Percentiles rank a stretch among this genome's conserved stretches.
These are phyloP conservation scores for Friedmanniomyces simplex DNA, from an alignment of 495 filamentous ascomycete species.

Conservation along the genomic window DNA sequence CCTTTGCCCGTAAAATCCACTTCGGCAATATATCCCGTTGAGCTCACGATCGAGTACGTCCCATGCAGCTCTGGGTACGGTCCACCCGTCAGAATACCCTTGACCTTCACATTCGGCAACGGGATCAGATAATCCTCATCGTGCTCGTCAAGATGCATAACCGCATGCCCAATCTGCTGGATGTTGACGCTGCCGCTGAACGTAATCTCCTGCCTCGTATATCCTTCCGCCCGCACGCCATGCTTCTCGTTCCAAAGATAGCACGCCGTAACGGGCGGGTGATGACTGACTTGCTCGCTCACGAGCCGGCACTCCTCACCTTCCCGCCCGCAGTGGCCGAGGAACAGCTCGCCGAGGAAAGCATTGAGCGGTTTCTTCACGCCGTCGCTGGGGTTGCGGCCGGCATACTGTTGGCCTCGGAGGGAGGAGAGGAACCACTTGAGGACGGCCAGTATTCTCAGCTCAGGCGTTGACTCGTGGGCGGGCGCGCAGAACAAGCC, in stretches of 20 bases:
- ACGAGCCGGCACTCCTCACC: constrained; percentile 21
- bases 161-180: constrained; percentile 28
- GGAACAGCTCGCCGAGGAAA: constrained; percentile 28
- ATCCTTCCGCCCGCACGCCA: constrained; percentile 25
- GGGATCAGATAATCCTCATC: constrained; percentile 43
- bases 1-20: constrained; percentile 33
- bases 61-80: constrained; percentile 34
- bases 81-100: constrained; percentile 34
- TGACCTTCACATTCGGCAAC: constrained; percentile 36
- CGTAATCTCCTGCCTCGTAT: constrained; percentile 27
- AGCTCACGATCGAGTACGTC: constrained; percentile 30
- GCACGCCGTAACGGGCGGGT: constrained; percentile 28
- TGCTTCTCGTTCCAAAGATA: constrained; percentile 27
- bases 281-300: constrained; percentile 28
- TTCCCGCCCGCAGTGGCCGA: constrained; percentile 11
- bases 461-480: constrained; percentile 10
- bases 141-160: constrained; percentile 36
- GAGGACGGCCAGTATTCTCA: constrained; percentile 22
- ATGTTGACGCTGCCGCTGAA: constrained; percentile 26
- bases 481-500: constrained; percentile 25
- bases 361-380: constrained; percentile 30
- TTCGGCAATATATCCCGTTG: constrained; percentile 31
- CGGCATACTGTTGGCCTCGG: constrained; percentile 26
- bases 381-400: constrained; percentile 19
- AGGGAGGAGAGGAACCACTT: constrained; percentile 25